Percentiles rank a stretch among this genome's conserved stretches.
Conservation (phyloP, 208 protist species). For the Endotrypanum monterogeii region DNA sequence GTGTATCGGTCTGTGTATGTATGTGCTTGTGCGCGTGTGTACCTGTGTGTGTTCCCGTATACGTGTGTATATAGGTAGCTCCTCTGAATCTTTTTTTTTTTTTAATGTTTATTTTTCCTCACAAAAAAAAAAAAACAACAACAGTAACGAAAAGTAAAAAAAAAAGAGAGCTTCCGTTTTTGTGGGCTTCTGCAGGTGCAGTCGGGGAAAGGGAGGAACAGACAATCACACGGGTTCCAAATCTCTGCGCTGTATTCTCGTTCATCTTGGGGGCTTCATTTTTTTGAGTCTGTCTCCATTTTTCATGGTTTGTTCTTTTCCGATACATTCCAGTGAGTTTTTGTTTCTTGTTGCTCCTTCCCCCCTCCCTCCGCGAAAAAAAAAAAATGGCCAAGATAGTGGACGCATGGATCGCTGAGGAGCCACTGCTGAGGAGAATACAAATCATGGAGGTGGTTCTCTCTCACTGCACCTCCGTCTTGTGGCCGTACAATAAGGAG, state of each 20-base stretch:
- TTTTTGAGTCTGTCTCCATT: neutral
- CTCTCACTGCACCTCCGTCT: constrained; percentile 48
- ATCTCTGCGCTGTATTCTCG: neutral
- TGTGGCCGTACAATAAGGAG: constrained; percentile 44
- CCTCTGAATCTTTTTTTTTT: too few relatives aligned
- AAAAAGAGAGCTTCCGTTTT: too few relatives aligned
- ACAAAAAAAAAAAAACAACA: too few relatives aligned
- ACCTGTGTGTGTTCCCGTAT: too few relatives aligned
- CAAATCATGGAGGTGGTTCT: constrained; percentile 63
- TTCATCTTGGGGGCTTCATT: neutral
- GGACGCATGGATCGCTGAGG: constrained; percentile 55
- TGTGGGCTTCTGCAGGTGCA: too few relatives aligned
- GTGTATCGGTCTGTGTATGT: neutral
- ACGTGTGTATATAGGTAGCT: neutral
- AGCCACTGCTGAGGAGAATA: constrained; percentile 46
- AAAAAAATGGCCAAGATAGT: constrained; percentile 26
- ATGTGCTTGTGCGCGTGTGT: too few relatives aligned
- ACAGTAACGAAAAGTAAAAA: too few relatives aligned
- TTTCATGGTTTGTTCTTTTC: neutral
- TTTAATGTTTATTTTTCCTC: too few relatives aligned
- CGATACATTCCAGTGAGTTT: neutral
- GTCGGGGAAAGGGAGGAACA: too few relatives aligned
- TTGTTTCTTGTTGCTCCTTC: neutral
- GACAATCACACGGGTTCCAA: too few relatives aligned
- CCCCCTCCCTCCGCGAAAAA: too few relatives aligned